These are phyloP conservation scores for Cardamine occulta DNA, from an alignment of 345 rosid genomes.

Conservation along the genomic window DNA sequence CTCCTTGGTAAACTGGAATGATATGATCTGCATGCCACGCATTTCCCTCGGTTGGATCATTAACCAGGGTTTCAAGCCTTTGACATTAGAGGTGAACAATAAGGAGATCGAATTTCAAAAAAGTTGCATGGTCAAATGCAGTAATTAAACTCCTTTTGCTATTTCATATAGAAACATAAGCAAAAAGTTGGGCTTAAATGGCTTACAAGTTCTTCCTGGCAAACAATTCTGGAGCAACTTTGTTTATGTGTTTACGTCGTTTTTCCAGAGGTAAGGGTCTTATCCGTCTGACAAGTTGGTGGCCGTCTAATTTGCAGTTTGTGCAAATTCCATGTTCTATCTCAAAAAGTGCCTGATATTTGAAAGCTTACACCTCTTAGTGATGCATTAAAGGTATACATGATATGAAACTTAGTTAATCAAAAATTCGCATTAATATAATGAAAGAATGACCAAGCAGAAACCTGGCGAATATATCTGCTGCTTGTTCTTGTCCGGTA, in stretches of 20 bases:
- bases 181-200: constrained; percentile 3
- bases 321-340: constrained; percentile 85
- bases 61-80: constrained; percentile 79
- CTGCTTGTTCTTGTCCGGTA: constrained; percentile 84
- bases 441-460: constrained; percentile 18
- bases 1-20: constrained; percentile 86
- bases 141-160: neutral
- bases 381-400: neutral
- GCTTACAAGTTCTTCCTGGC: constrained; percentile 69
- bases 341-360: constrained; percentile 82
- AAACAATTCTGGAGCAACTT: constrained; percentile 73
- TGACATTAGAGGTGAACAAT: constrained; percentile 8
- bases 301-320: constrained; percentile 86
- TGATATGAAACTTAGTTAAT: constrained; percentile 9
- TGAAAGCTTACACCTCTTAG: constrained; percentile 26
- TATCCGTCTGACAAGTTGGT: constrained; percentile 71
- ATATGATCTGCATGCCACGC: constrained; percentile 99
- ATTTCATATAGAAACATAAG: neutral
- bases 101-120: neutral
- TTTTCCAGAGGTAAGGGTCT: constrained; percentile 71
- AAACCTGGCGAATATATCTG: constrained; percentile 81
- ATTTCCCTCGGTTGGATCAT: constrained; percentile 79
- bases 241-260: constrained; percentile 59
- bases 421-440: constrained; percentile 1
- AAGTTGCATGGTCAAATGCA: neutral